Base-by-base conservation (phyloP, 106 monocot species). In the Dendrobium officinale region DNA sequence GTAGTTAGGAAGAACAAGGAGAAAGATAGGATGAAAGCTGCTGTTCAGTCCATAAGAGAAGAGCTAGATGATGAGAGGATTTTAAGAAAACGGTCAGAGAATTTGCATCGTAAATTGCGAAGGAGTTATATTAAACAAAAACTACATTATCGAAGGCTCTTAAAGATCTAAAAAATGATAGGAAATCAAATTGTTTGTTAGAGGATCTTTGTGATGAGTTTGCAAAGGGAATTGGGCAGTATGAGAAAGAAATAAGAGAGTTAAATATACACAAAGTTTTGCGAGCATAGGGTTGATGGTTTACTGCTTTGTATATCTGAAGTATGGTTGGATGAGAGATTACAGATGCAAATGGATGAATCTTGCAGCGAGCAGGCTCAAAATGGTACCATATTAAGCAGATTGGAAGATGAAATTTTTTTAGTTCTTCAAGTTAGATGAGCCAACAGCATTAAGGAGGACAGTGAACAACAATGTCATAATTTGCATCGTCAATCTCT, bases 151-250 rank as follows among this genome's bases (percentile, higher is more conserved):
- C 83, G 0, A 88, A 88, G 72, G 70, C 89, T 59, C 37, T 85
- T 19, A 85, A 88, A 68, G 81, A 88, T 55, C 84, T 92, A 6
- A 86, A 98, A 51, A 91, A 40, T 56, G 88, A 94, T 85, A 98
- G 81, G 77, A 84, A 86, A 78, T 59, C 84, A 42, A 85, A 79
- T 78, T n/a, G 19, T 67, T 79, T 91, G 81, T 80, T 99, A 37
- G 88, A 87, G 85, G 84, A 93, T n/a, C 87, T 99, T 11, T 95
- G 95, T 72, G 99, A 99, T 79, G 90, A 93, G 84, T 91, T 99
- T 81, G 91, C 99, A 58, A 90, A 83, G 82, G 93, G 93, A 67
- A 77, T 95, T 78, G 73, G 79, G 58, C 86, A 95, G 17, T 95
- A 91, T 80, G 95, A 95, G 31, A 83, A 86, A 59, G 95, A 95